Base-by-base conservation (phyloP, 1,284 basidiomycete genomes). In the Ustilago curta region DNA sequence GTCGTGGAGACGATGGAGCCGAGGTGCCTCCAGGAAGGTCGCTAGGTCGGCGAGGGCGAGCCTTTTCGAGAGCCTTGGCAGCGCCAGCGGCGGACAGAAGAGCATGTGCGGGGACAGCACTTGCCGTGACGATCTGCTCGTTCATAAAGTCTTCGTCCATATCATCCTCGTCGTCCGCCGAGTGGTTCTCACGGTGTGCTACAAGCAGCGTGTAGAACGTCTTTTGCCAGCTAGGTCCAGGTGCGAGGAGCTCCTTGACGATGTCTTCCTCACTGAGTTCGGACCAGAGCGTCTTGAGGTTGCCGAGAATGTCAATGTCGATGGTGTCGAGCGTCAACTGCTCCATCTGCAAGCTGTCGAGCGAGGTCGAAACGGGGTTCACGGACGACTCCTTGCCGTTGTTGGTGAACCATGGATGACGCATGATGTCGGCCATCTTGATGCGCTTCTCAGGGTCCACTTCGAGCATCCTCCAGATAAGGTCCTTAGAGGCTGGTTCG, bases 281-380 rank as follows among this genome's bases (percentile, higher is more conserved):
- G 1, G 70, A 90, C 94, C 95, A 99, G 27, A 99, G 88, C 7
- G 94, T 94, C 79, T 90, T 91, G 50, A 99, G 86, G 86, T 97
- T 98, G 31, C 90, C 90, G 81, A 99, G 90, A 77, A 99, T 93
- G 77, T 96, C 94, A 2, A 89, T 87, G 84, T 99, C 96, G 76
- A 99, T 91, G 57, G 79, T 80, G 32, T 77, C 72, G 40, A 77
- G 71, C 29, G 64, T 67, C 40, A 83, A 53, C 18, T 76, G 74
- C 51, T 81, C 82, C 59, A 88, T n/a, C 91, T 78, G 60, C 44
- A 81, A 50, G 40, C 53, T 66, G 25, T 78, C 76, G 35, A 78
- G 53, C 51, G 68, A 73, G 9, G 77, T 77, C n/a, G 70, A 66
- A 32, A 83, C 82, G 3, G 83, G 82, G 64, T 84, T 84, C 47